phyloP scores from a whole-genome alignment of 2,329 filamentous ascomycete genomes.

The Leptographium galeiforme region DNA sequence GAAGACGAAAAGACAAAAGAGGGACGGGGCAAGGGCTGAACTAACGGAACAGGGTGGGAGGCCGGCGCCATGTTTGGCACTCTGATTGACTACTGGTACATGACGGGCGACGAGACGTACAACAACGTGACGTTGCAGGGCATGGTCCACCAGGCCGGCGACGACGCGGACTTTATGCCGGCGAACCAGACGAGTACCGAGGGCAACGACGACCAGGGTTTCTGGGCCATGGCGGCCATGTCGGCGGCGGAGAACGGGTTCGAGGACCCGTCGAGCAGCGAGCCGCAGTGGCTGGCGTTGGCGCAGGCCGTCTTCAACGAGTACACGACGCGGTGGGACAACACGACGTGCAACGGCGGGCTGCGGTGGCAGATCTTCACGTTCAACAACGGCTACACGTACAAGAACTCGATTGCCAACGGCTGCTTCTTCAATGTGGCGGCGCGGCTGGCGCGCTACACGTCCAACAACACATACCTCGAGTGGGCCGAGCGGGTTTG shows the following conservation, averaged over 20 bases:
- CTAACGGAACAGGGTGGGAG: constrained; percentile 46
- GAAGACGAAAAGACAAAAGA: no score
- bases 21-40: no score
- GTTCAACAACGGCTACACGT: constrained; percentile 58
- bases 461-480: constrained; percentile 63
- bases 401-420: constrained; percentile 57
- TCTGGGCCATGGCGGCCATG: constrained; percentile 78
- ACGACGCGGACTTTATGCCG: constrained; percentile 52
- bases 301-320: constrained; percentile 71
- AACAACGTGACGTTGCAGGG: constrained; percentile 45
- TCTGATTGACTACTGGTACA: constrained; percentile 58
- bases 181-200: constrained; percentile 46
- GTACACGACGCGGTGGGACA: constrained; percentile 59
- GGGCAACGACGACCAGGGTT: constrained; percentile 67
- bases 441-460: constrained; percentile 63
- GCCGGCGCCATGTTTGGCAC: constrained; percentile 58
- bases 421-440: constrained; percentile 58
- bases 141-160: constrained; percentile 45
- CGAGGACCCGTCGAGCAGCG: constrained; percentile 46
- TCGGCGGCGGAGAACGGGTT: constrained; percentile 65
- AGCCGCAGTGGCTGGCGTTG: constrained; percentile 66
- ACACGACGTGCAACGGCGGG: constrained; percentile 53
- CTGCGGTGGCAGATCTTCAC: constrained; percentile 77
- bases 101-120: constrained; percentile 54
- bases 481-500: constrained; percentile 63